Evolutionary conservation across 768 basidiomycete genomes (phyloP).

Genomic region (Psilocybe cyanescens): DNA sequence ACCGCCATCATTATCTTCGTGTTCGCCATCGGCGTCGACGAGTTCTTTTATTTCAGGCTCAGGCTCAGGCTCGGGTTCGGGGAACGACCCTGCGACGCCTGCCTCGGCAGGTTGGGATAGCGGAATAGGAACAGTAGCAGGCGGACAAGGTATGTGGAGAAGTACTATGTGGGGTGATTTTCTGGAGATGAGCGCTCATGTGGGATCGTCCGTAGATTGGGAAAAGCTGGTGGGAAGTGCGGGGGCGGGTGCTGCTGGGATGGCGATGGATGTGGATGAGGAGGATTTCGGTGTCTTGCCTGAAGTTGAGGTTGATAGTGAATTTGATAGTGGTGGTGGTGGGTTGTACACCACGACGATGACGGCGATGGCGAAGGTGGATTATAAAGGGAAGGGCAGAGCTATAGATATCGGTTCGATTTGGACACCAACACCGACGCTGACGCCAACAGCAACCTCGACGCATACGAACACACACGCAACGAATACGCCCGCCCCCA

Average conservation of each 20-base stretch:
- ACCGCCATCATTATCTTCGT: neutral
- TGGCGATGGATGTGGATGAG: neutral
- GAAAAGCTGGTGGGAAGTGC: neutral
- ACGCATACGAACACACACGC: neutral
- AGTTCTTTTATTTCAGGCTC: conserved; percentile 31
- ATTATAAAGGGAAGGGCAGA: conserved; percentile 30
- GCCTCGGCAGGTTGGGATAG: conserved; percentile 39
- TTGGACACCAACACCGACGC: neutral
- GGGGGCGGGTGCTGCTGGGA: neutral
- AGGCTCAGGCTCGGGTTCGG: conserved; percentile 33
- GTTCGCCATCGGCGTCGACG: neutral
- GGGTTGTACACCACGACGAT: neutral
- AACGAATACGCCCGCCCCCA: neutral
- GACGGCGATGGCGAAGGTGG: neutral
- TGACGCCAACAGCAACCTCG: neutral
- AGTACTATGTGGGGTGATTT: conserved; percentile 18
- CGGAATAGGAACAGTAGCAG: conserved; percentile 3
- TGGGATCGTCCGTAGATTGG: conserved; percentile 9
- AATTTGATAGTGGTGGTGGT: neutral
- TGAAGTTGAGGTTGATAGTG: neutral
- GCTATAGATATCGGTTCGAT: conserved; percentile 10
- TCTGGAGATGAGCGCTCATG: conserved; percentile 14
- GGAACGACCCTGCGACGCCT: conserved; percentile 39
- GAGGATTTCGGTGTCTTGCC: conserved; percentile 14
- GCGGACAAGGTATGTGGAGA: conserved; percentile 27